phyloP scores from a whole-genome alignment of 2,329 filamentous ascomycete genomes.

The Ophiognomonia clavigignenti-juglandacearum region DNA sequence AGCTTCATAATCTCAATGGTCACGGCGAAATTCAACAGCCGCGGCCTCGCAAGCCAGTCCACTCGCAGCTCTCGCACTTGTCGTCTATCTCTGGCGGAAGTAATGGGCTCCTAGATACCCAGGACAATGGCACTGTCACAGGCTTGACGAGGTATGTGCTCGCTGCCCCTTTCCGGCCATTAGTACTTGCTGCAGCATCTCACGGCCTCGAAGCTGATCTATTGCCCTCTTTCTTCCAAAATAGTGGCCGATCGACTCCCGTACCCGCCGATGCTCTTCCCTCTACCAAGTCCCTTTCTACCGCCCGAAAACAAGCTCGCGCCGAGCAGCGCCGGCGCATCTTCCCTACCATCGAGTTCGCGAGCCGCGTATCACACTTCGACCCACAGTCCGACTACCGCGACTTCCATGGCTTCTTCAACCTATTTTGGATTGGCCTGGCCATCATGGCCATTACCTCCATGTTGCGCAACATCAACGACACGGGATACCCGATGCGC shows the following conservation, averaged over 20 bases:
- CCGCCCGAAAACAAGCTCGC: slow-evolving; percentile 76
- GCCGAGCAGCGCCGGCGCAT: slow-evolving; percentile 76
- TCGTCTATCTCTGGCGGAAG: slow-evolving; percentile 30
- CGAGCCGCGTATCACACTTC: slow-evolving; percentile 88
- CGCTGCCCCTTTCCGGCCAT: not conserved
- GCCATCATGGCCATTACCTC: slow-evolving; percentile 96
- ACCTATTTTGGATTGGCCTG: slow-evolving; percentile 94
- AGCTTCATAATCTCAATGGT: slow-evolving; percentile 30
- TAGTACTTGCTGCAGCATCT: not conserved
- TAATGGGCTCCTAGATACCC: slow-evolving; percentile 30
- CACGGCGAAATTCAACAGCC: slow-evolving; percentile 38
- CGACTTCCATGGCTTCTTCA: slow-evolving; percentile 96
- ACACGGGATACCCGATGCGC: slow-evolving; percentile 81
- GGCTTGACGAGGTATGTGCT: slow-evolving; percentile 42
- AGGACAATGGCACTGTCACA: slow-evolving; percentile 32
- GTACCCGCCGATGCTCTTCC: slow-evolving; percentile 88
- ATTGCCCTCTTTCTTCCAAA: slow-evolving; percentile 5
- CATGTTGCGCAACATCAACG: slow-evolving; percentile 88
- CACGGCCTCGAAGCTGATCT: slow-evolving; percentile 7
- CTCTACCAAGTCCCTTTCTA: slow-evolving; percentile 80
- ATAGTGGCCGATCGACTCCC: slow-evolving; percentile 77
- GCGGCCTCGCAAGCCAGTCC: slow-evolving; percentile 44
- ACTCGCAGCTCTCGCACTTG: slow-evolving; percentile 40
- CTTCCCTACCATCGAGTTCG: slow-evolving; percentile 91
- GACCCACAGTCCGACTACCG: slow-evolving; percentile 87